Evolutionary conservation across 768 basidiomycete species (phyloP).

Genomic region (Ramaria sp.): DNA sequence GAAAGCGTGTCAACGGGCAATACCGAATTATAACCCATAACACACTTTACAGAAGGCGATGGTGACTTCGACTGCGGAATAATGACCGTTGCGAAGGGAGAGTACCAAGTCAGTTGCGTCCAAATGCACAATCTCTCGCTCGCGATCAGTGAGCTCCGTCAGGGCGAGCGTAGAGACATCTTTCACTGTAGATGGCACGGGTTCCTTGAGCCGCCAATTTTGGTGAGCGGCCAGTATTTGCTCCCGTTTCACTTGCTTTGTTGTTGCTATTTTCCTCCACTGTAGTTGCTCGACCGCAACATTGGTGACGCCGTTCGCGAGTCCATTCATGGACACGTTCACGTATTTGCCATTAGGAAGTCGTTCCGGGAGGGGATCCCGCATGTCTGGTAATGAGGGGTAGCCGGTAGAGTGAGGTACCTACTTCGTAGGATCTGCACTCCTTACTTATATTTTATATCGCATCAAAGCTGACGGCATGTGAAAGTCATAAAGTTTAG

Average conservation of each 20-base stretch:
- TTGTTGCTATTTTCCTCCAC: conserved; percentile 3
- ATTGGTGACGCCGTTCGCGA: neutral
- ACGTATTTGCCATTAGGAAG: neutral
- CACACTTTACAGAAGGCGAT: conserved; percentile 22
- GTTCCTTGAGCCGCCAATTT: conserved; percentile 18
- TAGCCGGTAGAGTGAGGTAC: neutral
- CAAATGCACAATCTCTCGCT: conserved; percentile 22
- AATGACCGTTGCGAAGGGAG: conserved; percentile 19
- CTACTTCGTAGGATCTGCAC: neutral
- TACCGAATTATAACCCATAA: neutral
- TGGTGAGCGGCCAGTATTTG: conserved; percentile 15
- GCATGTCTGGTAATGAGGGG: neutral
- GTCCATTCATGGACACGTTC: neutral
- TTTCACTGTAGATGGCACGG: conserved; percentile 11
- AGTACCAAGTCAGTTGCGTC: conserved; percentile 26
- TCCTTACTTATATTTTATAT: neutral
- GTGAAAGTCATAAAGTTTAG: neutral
- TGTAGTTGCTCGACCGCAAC: neutral
- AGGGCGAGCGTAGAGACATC: conserved; percentile 21
- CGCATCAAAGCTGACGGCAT: neutral
- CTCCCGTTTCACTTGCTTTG: conserved; percentile 16
- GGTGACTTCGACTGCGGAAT: conserved; percentile 28
- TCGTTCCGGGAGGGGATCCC: neutral
- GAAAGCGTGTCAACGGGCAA: neutral
- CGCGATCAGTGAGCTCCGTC: conserved; percentile 20